Evolutionary conservation across 257 asterid genomes (phyloP).

Genomic region (Marsdenia floribunda): DNA sequence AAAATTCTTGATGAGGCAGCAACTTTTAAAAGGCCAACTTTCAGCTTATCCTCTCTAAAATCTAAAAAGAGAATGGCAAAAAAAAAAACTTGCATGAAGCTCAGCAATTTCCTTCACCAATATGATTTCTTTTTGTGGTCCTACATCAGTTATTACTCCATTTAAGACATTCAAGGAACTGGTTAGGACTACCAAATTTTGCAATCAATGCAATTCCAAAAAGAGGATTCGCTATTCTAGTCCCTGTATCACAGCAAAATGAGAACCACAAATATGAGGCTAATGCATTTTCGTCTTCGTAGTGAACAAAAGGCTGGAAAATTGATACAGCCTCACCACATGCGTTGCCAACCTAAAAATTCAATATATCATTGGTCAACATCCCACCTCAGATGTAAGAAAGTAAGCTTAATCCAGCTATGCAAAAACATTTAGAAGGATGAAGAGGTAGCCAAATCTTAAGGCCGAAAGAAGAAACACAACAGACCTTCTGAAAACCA

Average conservation of each 20-base stretch:
- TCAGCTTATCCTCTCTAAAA: background rate
- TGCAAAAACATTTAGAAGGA: constrained; percentile 54
- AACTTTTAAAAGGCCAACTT: background rate
- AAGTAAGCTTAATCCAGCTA: constrained; percentile 73
- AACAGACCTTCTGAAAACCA: constrained; percentile 87
- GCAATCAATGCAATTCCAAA: constrained; percentile 22
- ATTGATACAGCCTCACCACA: constrained; percentile 98
- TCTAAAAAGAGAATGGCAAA: background rate
- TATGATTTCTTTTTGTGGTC: background rate
- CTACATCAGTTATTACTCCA: background rate
- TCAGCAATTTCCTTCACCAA: background rate
- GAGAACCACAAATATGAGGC: constrained; percentile 56
- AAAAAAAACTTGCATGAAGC: background rate
- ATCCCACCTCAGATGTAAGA: constrained; percentile 64
- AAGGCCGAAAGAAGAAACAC: constrained; percentile 54
- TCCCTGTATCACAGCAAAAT: constrained; percentile 67
- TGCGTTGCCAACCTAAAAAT: constrained; percentile 98
- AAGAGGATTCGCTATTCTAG: constrained; percentile 29
- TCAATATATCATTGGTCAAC: constrained; percentile 82
- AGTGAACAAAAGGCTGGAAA: constrained; percentile 85
- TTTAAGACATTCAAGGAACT: background rate
- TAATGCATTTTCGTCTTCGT: constrained; percentile 73
- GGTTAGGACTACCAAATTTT: constrained; percentile 18
- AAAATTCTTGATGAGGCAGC: background rate
- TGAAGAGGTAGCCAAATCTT: constrained; percentile 51